phyloP scores from a whole-genome alignment of 2,329 filamentous ascomycete genomes.

The Exophiala sideris region DNA sequence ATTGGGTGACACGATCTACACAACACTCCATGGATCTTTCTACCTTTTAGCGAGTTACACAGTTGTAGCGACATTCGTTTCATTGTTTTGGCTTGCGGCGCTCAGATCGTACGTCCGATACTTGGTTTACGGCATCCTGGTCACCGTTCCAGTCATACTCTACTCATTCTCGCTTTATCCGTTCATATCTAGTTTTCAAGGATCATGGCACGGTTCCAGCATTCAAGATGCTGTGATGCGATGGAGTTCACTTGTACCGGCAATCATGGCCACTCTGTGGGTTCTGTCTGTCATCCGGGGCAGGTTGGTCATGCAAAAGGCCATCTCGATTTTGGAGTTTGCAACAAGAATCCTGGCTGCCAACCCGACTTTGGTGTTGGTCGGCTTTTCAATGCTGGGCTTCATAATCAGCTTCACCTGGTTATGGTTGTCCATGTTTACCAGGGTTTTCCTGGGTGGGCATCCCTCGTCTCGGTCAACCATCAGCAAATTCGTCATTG shows the following conservation, averaged over 20 bases:
- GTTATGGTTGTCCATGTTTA: conserved; percentile 96
- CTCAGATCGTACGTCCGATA: conserved; percentile 82
- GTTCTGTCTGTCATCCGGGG: conserved; percentile 77
- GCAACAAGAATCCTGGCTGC: conserved; percentile 81
- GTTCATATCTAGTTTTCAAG: conserved; percentile 83
- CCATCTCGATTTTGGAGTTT: conserved; percentile 88
- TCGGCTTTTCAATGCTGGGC: conserved; percentile 76
- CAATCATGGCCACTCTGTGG: conserved; percentile 71
- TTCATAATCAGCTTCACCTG: conserved; percentile 86
- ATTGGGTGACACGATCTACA: conserved; percentile 91
- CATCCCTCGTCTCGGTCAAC: conserved; percentile 58
- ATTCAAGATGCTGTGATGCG: conserved; percentile 89
- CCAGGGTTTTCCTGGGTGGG: conserved; percentile 88
- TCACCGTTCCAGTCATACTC: conserved; percentile 81
- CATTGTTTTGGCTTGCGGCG: conserved; percentile 83
- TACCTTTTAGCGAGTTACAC: conserved; percentile 89
- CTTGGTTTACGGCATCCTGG: conserved; percentile 74
- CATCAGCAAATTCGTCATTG: conserved; percentile 71
- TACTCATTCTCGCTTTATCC: conserved; percentile 89
- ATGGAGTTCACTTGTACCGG: conserved; percentile 76
- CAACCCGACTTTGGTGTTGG: conserved; percentile 74
- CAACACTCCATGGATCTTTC: conserved; percentile 79
- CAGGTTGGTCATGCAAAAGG: conserved; percentile 74
- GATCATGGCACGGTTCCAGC: conserved; percentile 67
- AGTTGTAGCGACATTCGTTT: conserved; percentile 81